Base-by-base conservation (phyloP, 192 early-diverging fungal genomes). In the Mortierella hygrophila region DNA sequence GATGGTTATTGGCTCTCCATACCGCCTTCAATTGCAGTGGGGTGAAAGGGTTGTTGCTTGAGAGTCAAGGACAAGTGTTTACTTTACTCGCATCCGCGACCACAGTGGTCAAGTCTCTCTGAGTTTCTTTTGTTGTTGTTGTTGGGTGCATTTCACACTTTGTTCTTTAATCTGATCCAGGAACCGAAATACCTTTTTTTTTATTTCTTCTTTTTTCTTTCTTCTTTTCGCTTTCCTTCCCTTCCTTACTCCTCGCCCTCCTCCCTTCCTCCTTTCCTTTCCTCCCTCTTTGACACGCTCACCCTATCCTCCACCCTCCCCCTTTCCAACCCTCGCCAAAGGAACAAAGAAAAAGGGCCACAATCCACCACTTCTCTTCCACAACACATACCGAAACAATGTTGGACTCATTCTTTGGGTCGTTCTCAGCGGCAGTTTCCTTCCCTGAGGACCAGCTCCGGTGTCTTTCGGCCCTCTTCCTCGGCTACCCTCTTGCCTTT, bases 391-490 rank as follows among this genome's bases (percentile, higher is more conserved):
- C 16, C 18, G 38, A 32, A 13, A 75, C 38, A 32, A 85, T 86
- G 84, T 38, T 86, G 44, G 54, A 86, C 63, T 86, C 79, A 13
- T 86, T 81, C 79, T 86, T 86, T 47, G 74, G 76, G n/a, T 40
- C 84, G 65, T 63, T 86, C 37, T 86, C 84, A 8, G 79, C 77
- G 75, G 79, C 84, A 15, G 84, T 70, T 15, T 86, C 84, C 47
- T 86, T 86, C 72, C 84, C 84, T 3, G 75, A 68, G 54, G 95
- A 95, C 80, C 93, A 94, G 71, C 79, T 96, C 26, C 89, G 90
- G 29, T 86, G 92, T 21, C 82, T 93, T 6, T 81, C 89, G 13
- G 88, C 89, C 23, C 85, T 95, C 32, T 73, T 95, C 20, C 79
- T 92, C 20, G 85, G 91, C 35, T 94, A 95, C 81, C 91, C 88